Evolutionary conservation across 768 basidiomycete genomes (phyloP).

Genomic region (Suillus alpinus): DNA sequence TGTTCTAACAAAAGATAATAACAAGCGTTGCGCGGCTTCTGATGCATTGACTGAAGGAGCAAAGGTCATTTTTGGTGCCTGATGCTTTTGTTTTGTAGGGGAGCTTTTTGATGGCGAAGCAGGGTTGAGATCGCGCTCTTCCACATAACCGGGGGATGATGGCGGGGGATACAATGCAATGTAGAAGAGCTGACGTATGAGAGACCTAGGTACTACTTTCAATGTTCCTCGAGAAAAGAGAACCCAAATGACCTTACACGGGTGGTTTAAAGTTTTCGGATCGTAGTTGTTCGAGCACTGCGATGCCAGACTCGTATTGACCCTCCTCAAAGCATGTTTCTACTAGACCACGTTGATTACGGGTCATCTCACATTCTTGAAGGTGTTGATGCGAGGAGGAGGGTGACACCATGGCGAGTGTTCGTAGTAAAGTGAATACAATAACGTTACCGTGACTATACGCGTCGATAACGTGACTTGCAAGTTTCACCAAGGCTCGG

Average conservation of each 20-base stretch:
- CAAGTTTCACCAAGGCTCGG: background rate
- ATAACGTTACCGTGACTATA: background rate
- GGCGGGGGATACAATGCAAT: conserved; percentile 62
- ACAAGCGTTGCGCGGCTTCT: conserved; percentile 48
- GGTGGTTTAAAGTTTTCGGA: conserved; percentile 56
- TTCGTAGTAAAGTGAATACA: background rate
- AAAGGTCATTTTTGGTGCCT: conserved; percentile 39
- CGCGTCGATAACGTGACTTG: background rate
- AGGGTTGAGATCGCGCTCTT: conserved; percentile 21
- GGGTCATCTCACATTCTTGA: conserved; percentile 43
- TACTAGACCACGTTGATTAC: conserved; percentile 53
- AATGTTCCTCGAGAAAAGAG: background rate
- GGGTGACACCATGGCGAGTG: background rate
- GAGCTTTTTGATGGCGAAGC: conserved; percentile 39
- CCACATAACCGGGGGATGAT: conserved; percentile 11
- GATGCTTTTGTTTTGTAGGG: conserved; percentile 46
- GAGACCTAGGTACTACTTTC: conserved; percentile 39
- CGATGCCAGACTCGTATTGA: conserved; percentile 68
- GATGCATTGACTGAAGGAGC: conserved; percentile 45
- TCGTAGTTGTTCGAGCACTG: conserved; percentile 59
- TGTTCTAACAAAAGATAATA: conserved; percentile 54
- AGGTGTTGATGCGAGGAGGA: background rate
- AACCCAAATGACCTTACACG: conserved; percentile 39
- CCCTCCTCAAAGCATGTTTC: conserved; percentile 77
- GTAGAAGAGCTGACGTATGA: conserved; percentile 66